Percentiles rank a stretch among this genome's conserved stretches.
Evolutionary conservation across 192 early-diverging fungal species (phyloP).

Genomic region (Podila verticillata): DNA sequence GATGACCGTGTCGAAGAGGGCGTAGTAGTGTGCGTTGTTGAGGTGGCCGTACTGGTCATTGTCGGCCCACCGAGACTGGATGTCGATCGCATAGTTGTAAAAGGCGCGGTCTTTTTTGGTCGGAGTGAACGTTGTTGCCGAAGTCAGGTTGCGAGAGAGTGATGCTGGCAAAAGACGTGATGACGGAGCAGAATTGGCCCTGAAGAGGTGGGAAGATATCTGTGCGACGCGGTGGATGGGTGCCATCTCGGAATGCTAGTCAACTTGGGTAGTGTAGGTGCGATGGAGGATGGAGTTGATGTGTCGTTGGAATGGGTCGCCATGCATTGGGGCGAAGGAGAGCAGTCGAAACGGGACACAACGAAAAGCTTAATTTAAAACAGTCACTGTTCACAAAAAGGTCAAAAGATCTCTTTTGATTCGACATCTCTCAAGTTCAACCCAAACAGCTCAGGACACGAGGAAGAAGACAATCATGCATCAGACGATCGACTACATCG

Average conservation of each 20-base stretch:
- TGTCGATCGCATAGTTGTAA: slow-evolving; percentile 43
- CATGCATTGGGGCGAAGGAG: no score
- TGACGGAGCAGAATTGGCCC: not conserved
- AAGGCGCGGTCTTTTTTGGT: slow-evolving; percentile 47
- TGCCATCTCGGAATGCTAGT: slow-evolving; percentile 11
- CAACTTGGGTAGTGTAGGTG: not conserved
- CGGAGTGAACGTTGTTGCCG: not conserved
- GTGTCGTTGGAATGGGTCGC: not conserved
- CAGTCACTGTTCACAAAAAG: no score
- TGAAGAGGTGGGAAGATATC: slow-evolving; percentile 21
- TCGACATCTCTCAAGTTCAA: no score
- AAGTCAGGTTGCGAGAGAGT: slow-evolving; percentile 15
- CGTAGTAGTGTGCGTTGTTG: slow-evolving; percentile 68
- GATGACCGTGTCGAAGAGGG: slow-evolving; percentile 65
- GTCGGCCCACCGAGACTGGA: slow-evolving; percentile 62
- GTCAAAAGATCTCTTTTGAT: no score
- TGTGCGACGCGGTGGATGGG: slow-evolving; percentile 34
- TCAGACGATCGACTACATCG: slow-evolving; percentile 7
- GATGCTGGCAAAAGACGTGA: not conserved
- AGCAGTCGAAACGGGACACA: no score
- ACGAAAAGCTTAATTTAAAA: no score
- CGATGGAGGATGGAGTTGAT: not conserved
- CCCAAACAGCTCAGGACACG: no score
- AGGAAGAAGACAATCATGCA: not conserved
- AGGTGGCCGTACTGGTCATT: slow-evolving; percentile 72